Conservation (phyloP, 139 green algal genomes). For the Zygnema circumcarinatum region DNA sequence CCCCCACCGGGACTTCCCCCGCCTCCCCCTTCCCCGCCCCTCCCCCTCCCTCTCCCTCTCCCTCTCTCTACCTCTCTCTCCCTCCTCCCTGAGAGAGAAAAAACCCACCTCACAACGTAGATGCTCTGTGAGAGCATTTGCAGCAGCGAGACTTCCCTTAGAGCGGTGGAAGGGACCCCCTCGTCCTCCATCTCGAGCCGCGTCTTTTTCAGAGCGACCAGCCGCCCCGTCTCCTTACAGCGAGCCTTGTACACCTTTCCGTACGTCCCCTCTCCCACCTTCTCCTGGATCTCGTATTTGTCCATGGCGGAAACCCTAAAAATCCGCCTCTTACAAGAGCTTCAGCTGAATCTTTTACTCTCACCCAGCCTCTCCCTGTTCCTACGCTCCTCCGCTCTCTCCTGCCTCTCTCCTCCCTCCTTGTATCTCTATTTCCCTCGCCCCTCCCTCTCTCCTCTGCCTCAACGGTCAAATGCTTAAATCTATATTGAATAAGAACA, state of each 20-base stretch:
- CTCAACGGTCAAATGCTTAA: too few species aligned
- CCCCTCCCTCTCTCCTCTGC: too few species aligned
- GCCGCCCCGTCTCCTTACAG: conserved; percentile 77
- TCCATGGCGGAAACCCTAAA: conserved; percentile 68
- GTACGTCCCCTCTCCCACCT: conserved; percentile 96
- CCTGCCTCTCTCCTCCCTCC: neutral
- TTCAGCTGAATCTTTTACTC: neutral
- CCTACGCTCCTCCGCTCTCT: neutral
- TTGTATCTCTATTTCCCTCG: neutral
- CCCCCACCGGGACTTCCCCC: too few species aligned
- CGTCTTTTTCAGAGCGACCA: conserved; percentile 98
- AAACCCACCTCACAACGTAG: conserved; percentile 79
- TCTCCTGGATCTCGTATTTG: conserved; percentile 94
- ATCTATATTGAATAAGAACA: too few species aligned
- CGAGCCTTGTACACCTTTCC: conserved; percentile 96
- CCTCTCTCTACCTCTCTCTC: too few species aligned
- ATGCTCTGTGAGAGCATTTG: conserved; percentile 87
- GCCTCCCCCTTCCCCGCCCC: too few species aligned
- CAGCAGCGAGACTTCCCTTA: conserved; percentile 95
- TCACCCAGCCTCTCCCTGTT: neutral
- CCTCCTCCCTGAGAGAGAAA: too few species aligned
- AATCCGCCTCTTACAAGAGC: neutral
- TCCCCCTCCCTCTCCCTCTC: too few species aligned
- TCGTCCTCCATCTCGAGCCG: conserved; percentile 98
- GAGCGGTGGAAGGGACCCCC: conserved; percentile 93